A percentile compares a stretch with the other conserved stretches of the same genome.
These are phyloP conservation scores for Pulveroboletus frians DNA, from an alignment of 768 basidiomycete genomes.

Conservation along the genomic window DNA sequence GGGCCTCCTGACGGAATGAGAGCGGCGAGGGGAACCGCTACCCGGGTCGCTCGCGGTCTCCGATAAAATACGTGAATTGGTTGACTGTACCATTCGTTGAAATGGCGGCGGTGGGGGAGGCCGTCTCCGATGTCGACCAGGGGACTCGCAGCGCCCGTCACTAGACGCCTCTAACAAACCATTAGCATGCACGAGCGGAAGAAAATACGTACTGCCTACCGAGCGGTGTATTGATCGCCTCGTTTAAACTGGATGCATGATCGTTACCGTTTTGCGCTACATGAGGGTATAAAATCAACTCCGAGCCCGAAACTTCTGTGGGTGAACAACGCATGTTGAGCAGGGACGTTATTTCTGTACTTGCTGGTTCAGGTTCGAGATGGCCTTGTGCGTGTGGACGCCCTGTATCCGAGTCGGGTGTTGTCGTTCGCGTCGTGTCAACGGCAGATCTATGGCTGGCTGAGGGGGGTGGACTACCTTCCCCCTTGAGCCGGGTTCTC, in stretches of 20 bases:
- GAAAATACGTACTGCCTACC: background rate
- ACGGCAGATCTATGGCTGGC: background rate
- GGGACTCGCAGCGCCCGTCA: background rate
- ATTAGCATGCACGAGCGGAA: background rate
- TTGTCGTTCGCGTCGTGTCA: background rate
- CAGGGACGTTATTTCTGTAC: background rate
- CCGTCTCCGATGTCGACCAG: background rate
- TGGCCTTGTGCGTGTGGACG: background rate
- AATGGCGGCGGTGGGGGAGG: background rate
- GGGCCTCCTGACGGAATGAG: slow-evolving; percentile 4
- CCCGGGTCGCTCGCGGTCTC: background rate
- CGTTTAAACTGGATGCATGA: background rate
- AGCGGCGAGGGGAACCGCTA: background rate
- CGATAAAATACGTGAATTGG: background rate
- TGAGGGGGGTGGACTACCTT: background rate
- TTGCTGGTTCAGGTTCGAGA: background rate
- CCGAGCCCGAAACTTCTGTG: background rate
- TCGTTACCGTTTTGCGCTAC: background rate
- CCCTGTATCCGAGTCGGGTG: background rate
- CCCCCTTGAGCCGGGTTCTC: slow-evolving; percentile 1
- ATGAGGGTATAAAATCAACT: background rate
- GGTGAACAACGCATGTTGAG: background rate
- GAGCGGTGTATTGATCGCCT: background rate
- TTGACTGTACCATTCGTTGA: background rate
- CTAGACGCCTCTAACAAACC: background rate